phyloP scores from a whole-genome alignment of 1,284 basidiomycete genomes.

The Termitomyces sp. region DNA sequence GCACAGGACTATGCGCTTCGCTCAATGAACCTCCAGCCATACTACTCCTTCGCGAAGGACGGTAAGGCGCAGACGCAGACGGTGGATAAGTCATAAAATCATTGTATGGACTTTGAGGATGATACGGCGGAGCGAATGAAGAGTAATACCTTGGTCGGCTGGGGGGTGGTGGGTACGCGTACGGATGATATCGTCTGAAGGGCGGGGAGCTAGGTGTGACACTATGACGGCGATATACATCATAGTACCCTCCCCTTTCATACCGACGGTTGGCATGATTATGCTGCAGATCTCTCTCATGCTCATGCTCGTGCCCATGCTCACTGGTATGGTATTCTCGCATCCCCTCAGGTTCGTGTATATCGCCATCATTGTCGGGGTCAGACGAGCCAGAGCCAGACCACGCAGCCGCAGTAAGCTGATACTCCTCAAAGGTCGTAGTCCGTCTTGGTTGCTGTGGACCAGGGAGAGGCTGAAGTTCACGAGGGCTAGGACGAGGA shows the following conservation, averaged over 20 bases:
- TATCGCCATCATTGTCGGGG: not conserved
- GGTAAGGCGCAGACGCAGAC: slow-evolving; percentile 3
- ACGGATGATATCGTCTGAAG: slow-evolving; percentile 1
- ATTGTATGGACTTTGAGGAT: not conserved
- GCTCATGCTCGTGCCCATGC: not conserved
- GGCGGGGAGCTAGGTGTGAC: not conserved
- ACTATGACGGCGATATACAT: not conserved
- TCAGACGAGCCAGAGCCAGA: slow-evolving; percentile 1
- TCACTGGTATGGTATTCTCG: not conserved
- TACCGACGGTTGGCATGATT: not conserved
- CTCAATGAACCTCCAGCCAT: not conserved
- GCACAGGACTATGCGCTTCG: not conserved
- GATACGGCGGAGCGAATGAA: not conserved
- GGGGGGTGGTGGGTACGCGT: not conserved
- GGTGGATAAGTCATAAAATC: not conserved
- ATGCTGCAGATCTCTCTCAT: not conserved
- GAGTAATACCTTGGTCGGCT: not conserved
- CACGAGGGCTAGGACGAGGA: not conserved
- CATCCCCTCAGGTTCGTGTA: not conserved
- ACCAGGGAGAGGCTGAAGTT: slow-evolving; percentile 9
- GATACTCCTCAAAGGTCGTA: slow-evolving; percentile 4
- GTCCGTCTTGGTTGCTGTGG: not conserved
- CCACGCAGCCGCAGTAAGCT: slow-evolving; percentile 12
- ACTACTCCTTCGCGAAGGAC: not conserved
- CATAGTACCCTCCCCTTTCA: not conserved